Percentiles rank a stretch among this genome's conserved stretches.
Conservation (phyloP, 1,284 basidiomycete genomes). For the Takashimella koratensis region DNA sequence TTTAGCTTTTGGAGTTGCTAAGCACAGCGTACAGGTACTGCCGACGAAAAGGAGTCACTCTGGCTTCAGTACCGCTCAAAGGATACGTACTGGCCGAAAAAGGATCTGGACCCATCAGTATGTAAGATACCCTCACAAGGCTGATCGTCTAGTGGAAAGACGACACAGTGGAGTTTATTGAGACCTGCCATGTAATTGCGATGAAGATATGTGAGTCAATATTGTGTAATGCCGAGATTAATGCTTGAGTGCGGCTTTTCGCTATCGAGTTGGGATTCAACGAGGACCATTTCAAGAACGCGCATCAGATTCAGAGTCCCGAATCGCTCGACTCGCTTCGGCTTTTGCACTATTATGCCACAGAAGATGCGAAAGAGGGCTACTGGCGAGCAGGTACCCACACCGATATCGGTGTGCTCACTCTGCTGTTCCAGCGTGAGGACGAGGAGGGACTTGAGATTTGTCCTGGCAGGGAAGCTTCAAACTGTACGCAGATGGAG, state of each 20-base stretch:
- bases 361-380: slow-evolving; percentile 31
- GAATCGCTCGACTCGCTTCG: slow-evolving; percentile 14
- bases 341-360: slow-evolving; percentile 32
- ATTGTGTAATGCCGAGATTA: neutral
- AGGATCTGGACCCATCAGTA: neutral
- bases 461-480: slow-evolving; percentile 26
- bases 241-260: slow-evolving; percentile 6
- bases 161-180: neutral
- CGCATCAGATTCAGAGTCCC: slow-evolving; percentile 3
- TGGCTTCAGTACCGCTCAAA: slow-evolving; percentile 6
- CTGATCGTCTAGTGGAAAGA: slow-evolving; percentile 3
- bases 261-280: slow-evolving; percentile 6
- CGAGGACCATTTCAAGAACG: slow-evolving; percentile 5
- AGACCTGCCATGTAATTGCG: slow-evolving; percentile 2
- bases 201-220: slow-evolving; percentile 4
- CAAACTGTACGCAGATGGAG: neutral
- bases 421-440: slow-evolving; percentile 33
- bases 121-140: neutral
- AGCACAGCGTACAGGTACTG: slow-evolving; percentile 7
- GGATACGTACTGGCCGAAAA: neutral
- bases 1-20: neutral
- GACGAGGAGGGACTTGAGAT: slow-evolving; percentile 37
- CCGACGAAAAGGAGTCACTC: slow-evolving; percentile 17
- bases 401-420: slow-evolving; percentile 36
- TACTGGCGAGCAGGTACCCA: slow-evolving; percentile 39